These are phyloP conservation scores for Omphalotus olearius DNA, from an alignment of 1,284 basidiomycete genomes.

Conservation along the genomic window DNA sequence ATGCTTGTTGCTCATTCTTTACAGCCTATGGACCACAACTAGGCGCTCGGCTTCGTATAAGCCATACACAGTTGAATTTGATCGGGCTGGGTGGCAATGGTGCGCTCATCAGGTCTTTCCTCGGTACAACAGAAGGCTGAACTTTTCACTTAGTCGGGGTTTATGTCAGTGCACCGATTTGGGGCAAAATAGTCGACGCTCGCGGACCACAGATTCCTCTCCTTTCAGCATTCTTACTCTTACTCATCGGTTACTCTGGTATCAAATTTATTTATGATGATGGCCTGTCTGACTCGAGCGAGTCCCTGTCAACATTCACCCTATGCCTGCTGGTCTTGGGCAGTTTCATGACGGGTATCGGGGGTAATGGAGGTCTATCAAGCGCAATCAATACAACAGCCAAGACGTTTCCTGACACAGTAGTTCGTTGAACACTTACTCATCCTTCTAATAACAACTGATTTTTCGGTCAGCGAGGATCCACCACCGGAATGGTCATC, in stretches of 20 bases:
- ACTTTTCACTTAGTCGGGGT: slow-evolving; percentile 41
- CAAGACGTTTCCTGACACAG: slow-evolving; percentile 54
- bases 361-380: slow-evolving; percentile 55
- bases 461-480: slow-evolving; percentile 46
- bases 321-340: slow-evolving; percentile 44
- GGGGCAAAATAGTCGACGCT: slow-evolving; percentile 63
- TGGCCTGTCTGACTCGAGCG: slow-evolving; percentile 32
- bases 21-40: slow-evolving; percentile 73
- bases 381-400: slow-evolving; percentile 62
- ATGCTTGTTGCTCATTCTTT: slow-evolving; percentile 9
- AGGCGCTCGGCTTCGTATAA: slow-evolving; percentile 55
- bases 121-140: background rate
- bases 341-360: slow-evolving; percentile 56
- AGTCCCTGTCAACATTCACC: slow-evolving; percentile 22
- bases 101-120: slow-evolving; percentile 24
- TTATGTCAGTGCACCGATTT: slow-evolving; percentile 51
- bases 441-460: background rate
- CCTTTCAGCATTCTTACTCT: slow-evolving; percentile 40
- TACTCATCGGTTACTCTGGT: slow-evolving; percentile 60
- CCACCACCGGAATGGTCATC: slow-evolving; percentile 68
- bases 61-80: slow-evolving; percentile 66
- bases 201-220: slow-evolving; percentile 51
- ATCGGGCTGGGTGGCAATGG: slow-evolving; percentile 61
- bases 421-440: slow-evolving; percentile 30
- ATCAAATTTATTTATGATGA: slow-evolving; percentile 59